phyloP scores from a whole-genome alignment of 164 flowering plant genomes.

The Dillenia turbinata region DNA sequence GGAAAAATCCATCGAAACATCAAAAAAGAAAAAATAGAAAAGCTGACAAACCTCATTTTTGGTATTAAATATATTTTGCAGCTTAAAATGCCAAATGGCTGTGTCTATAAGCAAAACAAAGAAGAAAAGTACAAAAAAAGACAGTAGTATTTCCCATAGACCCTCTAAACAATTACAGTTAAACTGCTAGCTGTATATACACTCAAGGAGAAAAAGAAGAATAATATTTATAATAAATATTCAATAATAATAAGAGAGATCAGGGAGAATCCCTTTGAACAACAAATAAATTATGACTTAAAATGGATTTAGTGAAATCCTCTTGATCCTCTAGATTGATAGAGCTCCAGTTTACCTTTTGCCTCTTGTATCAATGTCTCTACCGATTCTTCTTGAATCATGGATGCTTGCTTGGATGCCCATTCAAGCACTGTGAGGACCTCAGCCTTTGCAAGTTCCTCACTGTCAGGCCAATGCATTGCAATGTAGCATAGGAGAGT shows the following conservation, averaged over 20 bases:
- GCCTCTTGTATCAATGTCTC: constrained; percentile 53
- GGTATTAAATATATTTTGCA: background rate
- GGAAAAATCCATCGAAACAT: no score
- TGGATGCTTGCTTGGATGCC: constrained; percentile 53
- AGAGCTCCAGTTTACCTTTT: constrained; percentile 58
- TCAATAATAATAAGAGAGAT: background rate
- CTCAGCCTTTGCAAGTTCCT: constrained; percentile 61
- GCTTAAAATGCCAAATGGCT: background rate
- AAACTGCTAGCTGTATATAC: constrained; percentile 7
- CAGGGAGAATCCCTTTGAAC: background rate
- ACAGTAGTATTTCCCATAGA: background rate
- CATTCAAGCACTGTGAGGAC: constrained; percentile 73
- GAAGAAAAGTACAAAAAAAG: background rate
- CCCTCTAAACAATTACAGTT: background rate
- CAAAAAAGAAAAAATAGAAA: no score
- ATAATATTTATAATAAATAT: background rate
- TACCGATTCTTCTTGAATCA: constrained; percentile 31
- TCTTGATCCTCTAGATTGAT: constrained; percentile 69
- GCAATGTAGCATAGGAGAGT: constrained; percentile 57
- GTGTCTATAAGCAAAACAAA: background rate
- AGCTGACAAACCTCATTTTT: background rate
- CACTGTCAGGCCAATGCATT: constrained; percentile 65
- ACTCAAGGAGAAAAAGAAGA: constrained; percentile 2
- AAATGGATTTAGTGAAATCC: constrained; percentile 17
- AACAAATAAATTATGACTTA: no score